Percentiles rank a stretch among this genome's conserved stretches.
Conservation (phyloP, 1,284 basidiomycete species). For the Hemileccinum hortonii region DNA sequence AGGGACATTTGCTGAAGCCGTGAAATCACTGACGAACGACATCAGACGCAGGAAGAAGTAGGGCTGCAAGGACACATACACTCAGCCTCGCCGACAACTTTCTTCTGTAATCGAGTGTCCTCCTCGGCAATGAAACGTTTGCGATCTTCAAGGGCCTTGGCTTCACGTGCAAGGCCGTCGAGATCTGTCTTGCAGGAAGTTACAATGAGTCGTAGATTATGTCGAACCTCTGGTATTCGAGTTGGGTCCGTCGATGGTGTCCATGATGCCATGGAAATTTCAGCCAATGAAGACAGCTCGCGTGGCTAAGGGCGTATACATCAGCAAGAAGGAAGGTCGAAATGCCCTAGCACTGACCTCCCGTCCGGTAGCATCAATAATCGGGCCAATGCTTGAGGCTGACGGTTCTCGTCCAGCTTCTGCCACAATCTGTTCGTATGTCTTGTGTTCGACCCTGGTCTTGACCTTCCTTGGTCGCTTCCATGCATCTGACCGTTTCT, state of each 20-base stretch:
- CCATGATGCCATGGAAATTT: slow-evolving; percentile 78
- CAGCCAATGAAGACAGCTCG: slow-evolving; percentile 80
- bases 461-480: slow-evolving; percentile 84
- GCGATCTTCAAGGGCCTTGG: slow-evolving; percentile 76
- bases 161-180: slow-evolving; percentile 87
- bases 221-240: slow-evolving; percentile 91
- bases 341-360: slow-evolving; percentile 54
- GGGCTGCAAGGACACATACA: slow-evolving; percentile 44
- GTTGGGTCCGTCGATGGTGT: slow-evolving; percentile 81
- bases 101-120: slow-evolving; percentile 63
- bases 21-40: slow-evolving; percentile 57
- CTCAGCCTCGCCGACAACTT: slow-evolving; percentile 72
- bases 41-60: slow-evolving; percentile 8
- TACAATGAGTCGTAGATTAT: slow-evolving; percentile 87
- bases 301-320: slow-evolving; percentile 53
- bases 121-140: slow-evolving; percentile 76
- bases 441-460: slow-evolving; percentile 86
- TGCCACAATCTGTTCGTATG: slow-evolving; percentile 90
- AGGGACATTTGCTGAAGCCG: slow-evolving; percentile 75
- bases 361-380: slow-evolving; percentile 92
- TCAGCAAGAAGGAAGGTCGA: slow-evolving; percentile 10
- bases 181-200: slow-evolving; percentile 82
- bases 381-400: slow-evolving; percentile 68
- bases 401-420: slow-evolving; percentile 70
- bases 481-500: slow-evolving; percentile 70